Conservation (phyloP, 306 rosid species). For the peach (Prunus persica) region DNA sequence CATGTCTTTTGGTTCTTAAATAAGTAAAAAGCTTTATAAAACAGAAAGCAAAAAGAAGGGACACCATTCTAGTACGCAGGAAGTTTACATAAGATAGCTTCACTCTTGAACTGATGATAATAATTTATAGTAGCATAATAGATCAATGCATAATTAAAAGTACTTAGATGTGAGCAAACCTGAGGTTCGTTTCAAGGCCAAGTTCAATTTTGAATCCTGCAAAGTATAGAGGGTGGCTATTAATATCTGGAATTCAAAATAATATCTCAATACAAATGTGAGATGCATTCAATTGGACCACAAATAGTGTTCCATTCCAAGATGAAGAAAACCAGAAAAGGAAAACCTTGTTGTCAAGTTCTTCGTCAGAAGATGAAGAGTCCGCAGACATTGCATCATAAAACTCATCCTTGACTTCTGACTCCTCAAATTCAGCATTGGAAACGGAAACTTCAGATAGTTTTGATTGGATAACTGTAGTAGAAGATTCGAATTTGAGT, state of each 20-base stretch:
- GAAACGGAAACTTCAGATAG: slow-evolving; percentile 41
- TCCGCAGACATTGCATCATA: slow-evolving; percentile 80
- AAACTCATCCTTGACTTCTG: slow-evolving; percentile 71
- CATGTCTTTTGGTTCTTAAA: background rate
- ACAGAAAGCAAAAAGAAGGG: background rate
- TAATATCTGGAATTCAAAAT: slow-evolving; percentile 11
- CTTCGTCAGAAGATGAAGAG: slow-evolving; percentile 53
- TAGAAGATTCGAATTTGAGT: slow-evolving; percentile 38
- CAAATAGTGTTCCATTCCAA: background rate
- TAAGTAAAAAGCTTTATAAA: background rate
- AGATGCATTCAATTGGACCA: background rate
- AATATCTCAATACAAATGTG: background rate
- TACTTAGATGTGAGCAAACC: slow-evolving; percentile 17
- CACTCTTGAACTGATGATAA: background rate
- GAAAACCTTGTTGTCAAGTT: slow-evolving; percentile 31
- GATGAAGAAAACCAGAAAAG: background rate
- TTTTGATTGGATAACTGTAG: slow-evolving; percentile 49
- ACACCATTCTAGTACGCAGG: background rate
- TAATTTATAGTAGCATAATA: background rate
- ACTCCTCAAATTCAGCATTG: slow-evolving; percentile 44
- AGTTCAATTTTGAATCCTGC: slow-evolving; percentile 49
- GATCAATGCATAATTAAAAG: background rate
- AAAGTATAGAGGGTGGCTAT: slow-evolving; percentile 17
- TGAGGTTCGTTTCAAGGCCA: slow-evolving; percentile 40
- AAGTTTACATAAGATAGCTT: background rate